Conservation (phyloP, 805 yeast species). For the Saturnispora saitoi region DNA sequence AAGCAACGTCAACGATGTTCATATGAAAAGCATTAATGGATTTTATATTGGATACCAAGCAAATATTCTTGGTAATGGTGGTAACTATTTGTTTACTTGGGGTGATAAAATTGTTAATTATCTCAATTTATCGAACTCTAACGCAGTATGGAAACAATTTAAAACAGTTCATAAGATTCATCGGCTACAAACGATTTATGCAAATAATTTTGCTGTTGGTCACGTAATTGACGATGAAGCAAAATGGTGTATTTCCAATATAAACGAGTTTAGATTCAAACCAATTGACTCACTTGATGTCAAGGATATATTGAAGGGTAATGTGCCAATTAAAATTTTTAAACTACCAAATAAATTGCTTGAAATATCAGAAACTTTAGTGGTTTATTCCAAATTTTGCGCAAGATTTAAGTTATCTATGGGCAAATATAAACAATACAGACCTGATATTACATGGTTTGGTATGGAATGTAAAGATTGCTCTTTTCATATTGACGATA, state of each 20-base stretch:
- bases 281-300: constrained; percentile 21
- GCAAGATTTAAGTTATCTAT: constrained; percentile 21
- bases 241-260: constrained; percentile 23
- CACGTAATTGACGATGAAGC: constrained; percentile 23
- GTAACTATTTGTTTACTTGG: constrained; percentile 41
- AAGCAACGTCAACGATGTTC: constrained; percentile 34
- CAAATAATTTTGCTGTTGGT: constrained; percentile 24
- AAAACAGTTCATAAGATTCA: constrained; percentile 21
- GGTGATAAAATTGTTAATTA: constrained; percentile 38
- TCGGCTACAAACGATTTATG: constrained; percentile 20
- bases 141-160: constrained; percentile 20
- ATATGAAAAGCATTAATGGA: constrained; percentile 36
- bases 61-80: constrained; percentile 38
- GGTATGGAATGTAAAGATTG: constrained; percentile 22
- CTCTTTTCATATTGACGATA: constrained; percentile 23
- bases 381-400: constrained; percentile 24
- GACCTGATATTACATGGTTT: constrained; percentile 22
- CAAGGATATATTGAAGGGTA: constrained; percentile 20
- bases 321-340: constrained; percentile 24
- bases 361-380: constrained; percentile 21
- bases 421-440: constrained; percentile 19
- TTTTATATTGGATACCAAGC: constrained; percentile 67
- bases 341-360: constrained; percentile 15
- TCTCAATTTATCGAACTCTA: constrained; percentile 22
- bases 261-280: constrained; percentile 22